These are phyloP conservation scores for Erysimum pusillum DNA, from an alignment of 441 rosid genomes.

Conservation along the genomic window DNA sequence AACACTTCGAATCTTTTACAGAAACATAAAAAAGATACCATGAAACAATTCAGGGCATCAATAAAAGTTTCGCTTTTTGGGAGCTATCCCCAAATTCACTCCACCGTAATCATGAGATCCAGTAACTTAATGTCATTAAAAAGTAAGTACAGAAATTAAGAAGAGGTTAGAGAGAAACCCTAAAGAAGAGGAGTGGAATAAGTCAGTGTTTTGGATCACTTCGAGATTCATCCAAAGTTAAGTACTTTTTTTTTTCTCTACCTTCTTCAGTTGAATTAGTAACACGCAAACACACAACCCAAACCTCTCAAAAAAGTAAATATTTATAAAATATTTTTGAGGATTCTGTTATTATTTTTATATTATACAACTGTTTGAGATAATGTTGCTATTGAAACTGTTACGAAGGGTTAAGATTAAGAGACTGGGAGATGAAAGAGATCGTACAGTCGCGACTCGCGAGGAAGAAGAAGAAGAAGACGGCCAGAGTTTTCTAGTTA, in stretches of 20 bases:
- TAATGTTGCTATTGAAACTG: constrained; percentile 30
- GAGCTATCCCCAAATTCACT: constrained; percentile 18
- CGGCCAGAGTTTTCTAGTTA: background rate
- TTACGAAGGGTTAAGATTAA: constrained; percentile 5
- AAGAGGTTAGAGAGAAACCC: constrained; percentile 27
- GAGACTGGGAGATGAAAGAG: constrained; percentile 27
- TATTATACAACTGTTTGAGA: background rate
- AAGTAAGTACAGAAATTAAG: background rate
- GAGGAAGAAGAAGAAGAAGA: constrained; percentile 33
- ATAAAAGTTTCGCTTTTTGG: background rate
- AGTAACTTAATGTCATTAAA: background rate
- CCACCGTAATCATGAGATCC: constrained; percentile 27
- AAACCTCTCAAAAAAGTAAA: background rate
- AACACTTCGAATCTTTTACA: constrained; percentile 32
- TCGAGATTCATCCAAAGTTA: constrained; percentile 46
- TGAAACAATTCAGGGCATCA: background rate
- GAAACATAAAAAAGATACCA: background rate
- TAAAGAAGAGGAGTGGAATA: constrained; percentile 27
- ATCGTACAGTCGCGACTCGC: constrained; percentile 33
- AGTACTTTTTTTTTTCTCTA: constrained; percentile 28
- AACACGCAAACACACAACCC: constrained; percentile 34
- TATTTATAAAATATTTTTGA: constrained; percentile 24
- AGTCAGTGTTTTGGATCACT: constrained; percentile 21
- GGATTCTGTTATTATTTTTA: background rate
- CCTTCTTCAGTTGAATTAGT: constrained; percentile 13